These are phyloP conservation scores for Corylus americana DNA, from an alignment of 306 rosid species.

Conservation along the genomic window DNA sequence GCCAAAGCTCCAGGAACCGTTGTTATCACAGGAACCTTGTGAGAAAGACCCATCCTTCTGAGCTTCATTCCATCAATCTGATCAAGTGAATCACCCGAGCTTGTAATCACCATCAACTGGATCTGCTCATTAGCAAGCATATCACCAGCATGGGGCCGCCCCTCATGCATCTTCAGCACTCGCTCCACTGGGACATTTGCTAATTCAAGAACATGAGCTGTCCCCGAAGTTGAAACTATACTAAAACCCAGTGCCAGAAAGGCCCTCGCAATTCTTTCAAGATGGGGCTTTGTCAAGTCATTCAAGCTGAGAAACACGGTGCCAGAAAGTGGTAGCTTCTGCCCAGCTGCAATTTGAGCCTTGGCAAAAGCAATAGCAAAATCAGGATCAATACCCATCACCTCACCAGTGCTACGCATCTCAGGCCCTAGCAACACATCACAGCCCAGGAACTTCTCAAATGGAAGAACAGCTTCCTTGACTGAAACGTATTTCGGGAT, in stretches of 20 bases:
- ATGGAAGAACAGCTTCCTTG: constrained; percentile 98
- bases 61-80: constrained; percentile 88
- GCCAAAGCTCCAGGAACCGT: constrained; percentile 94
- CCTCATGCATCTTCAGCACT: constrained; percentile 93
- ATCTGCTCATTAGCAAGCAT: constrained; percentile 90
- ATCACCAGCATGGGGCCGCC: constrained; percentile 95
- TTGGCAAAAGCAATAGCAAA: constrained; percentile 90
- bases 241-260: constrained; percentile 63
- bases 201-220: constrained; percentile 64
- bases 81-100: constrained; percentile 88
- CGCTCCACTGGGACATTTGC: constrained; percentile 65
- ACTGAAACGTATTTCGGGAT: constrained; percentile 84
- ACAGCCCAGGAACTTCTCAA: constrained; percentile 89
- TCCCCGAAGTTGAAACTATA: constrained; percentile 89
- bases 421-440: constrained; percentile 93
- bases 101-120: constrained; percentile 95
- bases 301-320: constrained; percentile 86
- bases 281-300: constrained; percentile 84
- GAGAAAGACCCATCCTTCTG: constrained; percentile 83
- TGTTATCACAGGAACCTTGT: constrained; percentile 91
- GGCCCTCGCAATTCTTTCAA: constrained; percentile 74
- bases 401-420: constrained; percentile 99
- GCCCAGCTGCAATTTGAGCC: constrained; percentile 96
- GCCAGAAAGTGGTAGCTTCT: constrained; percentile 80
- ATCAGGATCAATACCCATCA: constrained; percentile 83